Evolutionary conservation across 306 rosid species (phyloP), one percentile per base, ranked within the genome.

Genomic region (Citrullus amarus): DNA sequence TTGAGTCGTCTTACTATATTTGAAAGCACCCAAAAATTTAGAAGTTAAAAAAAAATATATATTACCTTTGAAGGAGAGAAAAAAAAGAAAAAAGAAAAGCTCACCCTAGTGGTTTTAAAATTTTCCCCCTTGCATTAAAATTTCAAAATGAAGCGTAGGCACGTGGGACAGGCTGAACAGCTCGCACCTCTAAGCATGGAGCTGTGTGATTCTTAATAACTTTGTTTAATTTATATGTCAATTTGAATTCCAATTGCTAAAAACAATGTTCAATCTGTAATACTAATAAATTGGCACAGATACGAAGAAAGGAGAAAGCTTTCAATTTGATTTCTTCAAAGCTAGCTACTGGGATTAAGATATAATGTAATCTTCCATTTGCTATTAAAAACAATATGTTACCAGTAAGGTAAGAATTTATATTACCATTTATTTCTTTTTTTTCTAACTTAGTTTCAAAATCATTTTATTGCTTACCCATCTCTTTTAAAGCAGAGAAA

Each of bases 181-280:
- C 91, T 86, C 96, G 79, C 17, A 86, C 85, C 91, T 87, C 92
- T 68, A 91, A 81, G 92, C 86, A 76, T 87, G 78, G 81, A 83
- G 82, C 82, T 86, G 79, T 67, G 77, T 67, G 81, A 84, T 83
- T 80, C 77, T 81, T 74, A 9, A 54, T 9, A 53, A 32, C 61
- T 50, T 72, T 50, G 60, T 72, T 50, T 48, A 46, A 50, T 44
- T 46, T 72, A 72, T 50, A 28, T 28, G 77, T 70, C 32, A 53
- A 74, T 74, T 74, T 56, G 59, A 54, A 74, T 74, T 74, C 18
- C 32, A 51, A 30, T 74, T 34, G 78, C 78, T 53, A 74, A 74
- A 74, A 74, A 74, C 78, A 53, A 74, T 54, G 78, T 74, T 74
- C 43, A 32, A 17, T 74, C 55, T 32, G 50, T 54, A 74, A 14